Base-by-base conservation (phyloP, 2,329 filamentous ascomycete species). In the Penicillium capsulatum region DNA sequence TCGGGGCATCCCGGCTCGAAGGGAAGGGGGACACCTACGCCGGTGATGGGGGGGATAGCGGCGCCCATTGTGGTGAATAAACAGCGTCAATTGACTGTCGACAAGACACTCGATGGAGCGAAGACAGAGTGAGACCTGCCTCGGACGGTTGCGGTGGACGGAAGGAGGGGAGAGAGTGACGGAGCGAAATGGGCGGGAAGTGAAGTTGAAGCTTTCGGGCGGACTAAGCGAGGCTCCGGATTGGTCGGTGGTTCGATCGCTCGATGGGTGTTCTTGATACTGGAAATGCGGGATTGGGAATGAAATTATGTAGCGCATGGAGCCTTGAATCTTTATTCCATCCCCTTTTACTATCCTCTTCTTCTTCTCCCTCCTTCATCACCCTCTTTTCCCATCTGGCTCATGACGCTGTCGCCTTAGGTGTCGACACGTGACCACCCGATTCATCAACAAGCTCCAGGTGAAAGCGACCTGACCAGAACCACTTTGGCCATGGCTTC, bases 31-130 rank as follows among this genome's bases (percentile, higher is more conserved):
- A 37, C 38, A 68, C 69, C 38, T 68, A 72, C 69, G 60, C 69
- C 69, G 55, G 66, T 69, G 51, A 72, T 71, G 42, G 69, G 68
- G 58, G 65, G 59, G 49, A 71, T 58, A 50, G 61, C 57, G 45
- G 59, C 40, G 49, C 66, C 60, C 67, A 70, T 70, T 59, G 58
- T 61, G 59, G 45, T 32, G 32, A 33, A 44, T 50, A 32, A 30
- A 48, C 40, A 31, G 26, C 28, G 47, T 44, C 40, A 49, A 40
- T 45, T 36, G 37, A 51, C 38, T 32, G 33, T 40, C 38, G 24
- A 38, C 15, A 16, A 28, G 31, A 35, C 27, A 19, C 27, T 38
- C 11, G 10, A 15, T 31, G 13, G 15, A 38, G 40, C 41, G 14
- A 22, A 34, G 53, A 54, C 54, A 55, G 51, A 47, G 31, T 13